Evolutionary conservation across 1,284 basidiomycete genomes (phyloP).

Genomic region (Phellopilus nigrolimitatus): DNA sequence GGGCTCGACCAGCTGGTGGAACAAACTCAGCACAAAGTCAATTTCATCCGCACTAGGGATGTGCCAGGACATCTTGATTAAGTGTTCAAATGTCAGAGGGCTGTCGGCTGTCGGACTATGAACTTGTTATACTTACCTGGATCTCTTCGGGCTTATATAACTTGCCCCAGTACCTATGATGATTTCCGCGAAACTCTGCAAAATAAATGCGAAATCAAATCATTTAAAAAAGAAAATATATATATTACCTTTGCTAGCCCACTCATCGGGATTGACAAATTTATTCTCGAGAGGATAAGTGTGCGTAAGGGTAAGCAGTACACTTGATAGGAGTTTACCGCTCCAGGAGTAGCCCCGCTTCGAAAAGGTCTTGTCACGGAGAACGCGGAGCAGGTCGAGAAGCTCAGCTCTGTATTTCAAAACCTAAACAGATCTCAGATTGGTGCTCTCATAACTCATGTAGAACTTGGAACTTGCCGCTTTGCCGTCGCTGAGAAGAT

Average conservation of each 20-base stretch:
- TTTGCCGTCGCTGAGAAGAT: slow-evolving; percentile 49
- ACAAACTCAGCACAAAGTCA: slow-evolving; percentile 69
- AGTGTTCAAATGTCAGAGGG: too few species aligned
- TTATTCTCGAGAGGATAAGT: slow-evolving; percentile 83
- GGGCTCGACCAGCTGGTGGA: slow-evolving; percentile 70
- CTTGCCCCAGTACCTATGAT: slow-evolving; percentile 79
- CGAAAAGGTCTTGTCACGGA: slow-evolving; percentile 70
- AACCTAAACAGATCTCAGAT: slow-evolving; percentile 36
- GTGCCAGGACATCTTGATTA: slow-evolving; percentile 83
- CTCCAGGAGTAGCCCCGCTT: slow-evolving; percentile 84
- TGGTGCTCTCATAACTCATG: not conserved
- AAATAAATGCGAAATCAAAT: not conserved
- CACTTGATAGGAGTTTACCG: slow-evolving; percentile 73
- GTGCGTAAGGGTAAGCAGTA: slow-evolving; percentile 72
- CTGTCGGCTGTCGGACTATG: slow-evolving; percentile 19
- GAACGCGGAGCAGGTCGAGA: slow-evolving; percentile 59
- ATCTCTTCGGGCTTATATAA: slow-evolving; percentile 56
- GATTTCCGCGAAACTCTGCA: slow-evolving; percentile 65
- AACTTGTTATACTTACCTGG: slow-evolving; percentile 36
- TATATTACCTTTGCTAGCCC: slow-evolving; percentile 65
- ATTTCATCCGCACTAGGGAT: slow-evolving; percentile 64
- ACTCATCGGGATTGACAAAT: slow-evolving; percentile 79
- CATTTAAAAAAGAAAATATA: not conserved
- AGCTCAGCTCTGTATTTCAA: slow-evolving; percentile 62
- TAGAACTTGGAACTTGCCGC: slow-evolving; percentile 38